phyloP scores from a whole-genome alignment of 495 filamentous ascomycete genomes.

The Lasiosphaeria hispida region DNA sequence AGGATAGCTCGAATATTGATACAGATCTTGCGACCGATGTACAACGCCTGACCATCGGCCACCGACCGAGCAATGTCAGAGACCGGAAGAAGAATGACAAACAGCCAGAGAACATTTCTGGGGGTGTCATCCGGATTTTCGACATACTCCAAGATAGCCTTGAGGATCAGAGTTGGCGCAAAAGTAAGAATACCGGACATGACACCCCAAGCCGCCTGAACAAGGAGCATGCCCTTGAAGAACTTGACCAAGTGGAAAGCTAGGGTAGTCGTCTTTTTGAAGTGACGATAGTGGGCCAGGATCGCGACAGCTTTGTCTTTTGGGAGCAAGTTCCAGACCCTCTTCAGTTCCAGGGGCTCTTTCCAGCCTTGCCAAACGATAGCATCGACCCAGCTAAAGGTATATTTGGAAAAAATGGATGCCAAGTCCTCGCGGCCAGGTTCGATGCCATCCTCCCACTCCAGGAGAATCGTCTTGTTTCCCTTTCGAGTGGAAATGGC shows the following conservation, averaged over 20 bases:
- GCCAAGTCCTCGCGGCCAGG: conserved; percentile 83
- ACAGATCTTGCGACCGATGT: conserved; percentile 89
- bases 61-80: conserved; percentile 75
- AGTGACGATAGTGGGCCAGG: conserved; percentile 75
- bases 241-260: conserved; percentile 79
- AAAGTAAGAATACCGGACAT: conserved; percentile 81
- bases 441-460: conserved; percentile 81
- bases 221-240: conserved; percentile 73
- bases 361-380: conserved; percentile 90
- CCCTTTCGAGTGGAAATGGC: conserved; percentile 82
- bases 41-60: conserved; percentile 83
- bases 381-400: conserved; percentile 86
- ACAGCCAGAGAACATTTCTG: conserved; percentile 90
- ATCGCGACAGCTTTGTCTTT: conserved; percentile 82
- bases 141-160: conserved; percentile 88
- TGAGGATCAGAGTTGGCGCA: conserved; percentile 84
- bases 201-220: conserved; percentile 77
- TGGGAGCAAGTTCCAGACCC: conserved; percentile 89
- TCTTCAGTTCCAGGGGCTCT: conserved; percentile 73
- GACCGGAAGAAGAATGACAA: conserved; percentile 83
- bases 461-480: conserved; percentile 82
- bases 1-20: conserved; percentile 91
- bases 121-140: conserved; percentile 78
- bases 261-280: conserved; percentile 78
- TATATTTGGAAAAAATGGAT: conserved; percentile 81